Conservation (phyloP, 2,329 filamentous ascomycete species). For the Fusarium sp. region DNA sequence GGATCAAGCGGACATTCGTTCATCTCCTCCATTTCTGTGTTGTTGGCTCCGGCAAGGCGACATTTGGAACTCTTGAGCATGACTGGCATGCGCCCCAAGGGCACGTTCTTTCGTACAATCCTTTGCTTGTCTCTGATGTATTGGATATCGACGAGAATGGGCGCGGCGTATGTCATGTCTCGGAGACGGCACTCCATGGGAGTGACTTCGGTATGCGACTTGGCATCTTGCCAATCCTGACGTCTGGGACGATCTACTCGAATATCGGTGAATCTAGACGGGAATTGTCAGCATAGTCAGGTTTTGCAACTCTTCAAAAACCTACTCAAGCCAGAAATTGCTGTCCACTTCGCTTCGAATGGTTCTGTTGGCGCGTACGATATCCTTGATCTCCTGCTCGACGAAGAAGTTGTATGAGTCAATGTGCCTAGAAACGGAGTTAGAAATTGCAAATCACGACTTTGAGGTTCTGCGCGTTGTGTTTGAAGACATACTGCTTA, state of each 20-base stretch:
- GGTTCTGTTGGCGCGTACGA: conserved; percentile 89
- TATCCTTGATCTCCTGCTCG: conserved; percentile 96
- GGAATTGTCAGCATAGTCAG: conserved; percentile 32
- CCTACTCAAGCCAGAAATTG: conserved; percentile 86
- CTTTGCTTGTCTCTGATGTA: conserved; percentile 86
- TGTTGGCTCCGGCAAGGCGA: conserved; percentile 84
- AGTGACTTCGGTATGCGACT: conserved; percentile 80
- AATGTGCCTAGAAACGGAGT: conserved; percentile 71
- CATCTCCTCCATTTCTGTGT: conserved; percentile 89
- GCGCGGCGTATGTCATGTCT: conserved; percentile 98
- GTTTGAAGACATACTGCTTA: conserved; percentile 74
- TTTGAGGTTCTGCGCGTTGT: not conserved
- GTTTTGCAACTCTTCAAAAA: conserved; percentile 31
- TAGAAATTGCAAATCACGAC: conserved; percentile 14
- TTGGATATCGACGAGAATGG: conserved; percentile 91
- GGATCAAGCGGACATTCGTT: conserved; percentile 97
- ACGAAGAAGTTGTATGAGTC: conserved; percentile 99
- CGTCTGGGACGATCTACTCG: conserved; percentile 86
- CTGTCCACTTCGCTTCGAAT: conserved; percentile 94
- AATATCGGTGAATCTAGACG: conserved; percentile 81
- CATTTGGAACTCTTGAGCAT: conserved; percentile 98
- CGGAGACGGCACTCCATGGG: conserved; percentile 96
- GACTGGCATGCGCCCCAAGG: conserved; percentile 91
- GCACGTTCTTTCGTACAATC: conserved; percentile 80
- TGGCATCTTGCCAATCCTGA: conserved; percentile 78